Base-by-base conservation (phyloP, 768 basidiomycete species). In the Cyclocybe aegerita region DNA sequence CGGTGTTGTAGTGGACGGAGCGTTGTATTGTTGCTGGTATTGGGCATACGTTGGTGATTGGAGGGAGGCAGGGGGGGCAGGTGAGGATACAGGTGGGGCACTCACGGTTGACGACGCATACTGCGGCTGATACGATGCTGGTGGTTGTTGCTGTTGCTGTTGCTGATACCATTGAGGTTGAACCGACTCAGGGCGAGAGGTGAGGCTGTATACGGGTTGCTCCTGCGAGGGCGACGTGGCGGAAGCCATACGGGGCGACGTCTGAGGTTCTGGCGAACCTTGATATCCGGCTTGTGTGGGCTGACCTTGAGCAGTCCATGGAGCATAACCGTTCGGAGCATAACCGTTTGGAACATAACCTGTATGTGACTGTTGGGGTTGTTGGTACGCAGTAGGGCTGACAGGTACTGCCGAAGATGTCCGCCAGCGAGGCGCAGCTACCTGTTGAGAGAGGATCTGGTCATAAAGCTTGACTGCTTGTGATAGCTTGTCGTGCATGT, bases 401-500 rank as follows among this genome's bases (percentile, higher is more conserved):
- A 60, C 57, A 16, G 62, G 45, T 46, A 59, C 62, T 48, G 64
- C 54, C n/a, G 60, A 70, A 35, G 71, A 59, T 32, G 73, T 63
- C 42, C 81, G 72, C 85, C 88, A 89, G 36, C 81, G 73, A 1
- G 88, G 88, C 37, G 81, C 83, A 2, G 85, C 76, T 9, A 94
- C 76, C 63, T 95, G 90, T 56, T 90, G 81, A 17, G 93, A 93
- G 38, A 96, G 72, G 15, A 97, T 73, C 47, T 87, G 81, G 57
- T 98, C 95, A 64, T 98, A 98, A 3, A 97, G 71, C 63, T 89
- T 88, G 39, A 98, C 93, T 0, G 92, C 93, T 65, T 96, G 83
- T 0, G 92, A 90, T 8, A 99, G 69, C 68, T 98, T 96, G 41
- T 89, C 87, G 60, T 98, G 90, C 93, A 98, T 98, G 43, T 98